Base-by-base conservation (phyloP, 176 grass and related monocot species). In the Ananas comosus region DNA sequence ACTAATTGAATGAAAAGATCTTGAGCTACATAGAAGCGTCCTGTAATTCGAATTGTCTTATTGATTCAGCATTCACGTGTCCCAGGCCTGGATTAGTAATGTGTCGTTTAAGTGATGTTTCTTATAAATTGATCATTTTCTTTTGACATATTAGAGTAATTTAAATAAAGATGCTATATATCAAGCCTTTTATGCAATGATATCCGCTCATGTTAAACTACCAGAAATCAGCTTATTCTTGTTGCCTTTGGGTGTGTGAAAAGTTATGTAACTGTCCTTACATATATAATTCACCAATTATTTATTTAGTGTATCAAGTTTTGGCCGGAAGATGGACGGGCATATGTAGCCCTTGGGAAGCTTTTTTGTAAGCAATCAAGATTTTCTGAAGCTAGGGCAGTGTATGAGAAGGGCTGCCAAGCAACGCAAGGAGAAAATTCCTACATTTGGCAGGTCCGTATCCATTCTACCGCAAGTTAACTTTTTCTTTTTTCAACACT, bases 301-400 rank as follows among this genome's bases (percentile, higher is more conserved):
- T 78, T 42, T 42, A 11, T 79, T 25, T 76, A 96, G 86, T 97
- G 93, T 29, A 90, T 92, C 68, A 49, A 75, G 59, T 97, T 74
- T 67, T 97, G 93, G 93, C 93, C 93, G 67, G 93, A 97, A 92
- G 93, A 97, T 68, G 93, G 93, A 51, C 82, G 93, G 12, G 68
- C 85, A 48, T 97, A 97, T 57, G 89, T 97, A 18, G 93, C 86
- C 28, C 72, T 92, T 14, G 93, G 93, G 68, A 97, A 97, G 77
- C 79, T 92, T 51, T 92, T 87, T n/a, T 63, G 53, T 53, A 97
- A 92, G 49, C 89, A 97, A 50, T 92, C 76, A 49, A 97, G 79
- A 68, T 90, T 81, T 77, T 72, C 85, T 50, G 91, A 97, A 77
- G 86, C 93, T 69, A 97, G 84, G 80, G 77, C 76, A 33, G 89